Conservation (phyloP, 2,329 filamentous ascomycete species). For the Trichophyton mentagrophytes region DNA sequence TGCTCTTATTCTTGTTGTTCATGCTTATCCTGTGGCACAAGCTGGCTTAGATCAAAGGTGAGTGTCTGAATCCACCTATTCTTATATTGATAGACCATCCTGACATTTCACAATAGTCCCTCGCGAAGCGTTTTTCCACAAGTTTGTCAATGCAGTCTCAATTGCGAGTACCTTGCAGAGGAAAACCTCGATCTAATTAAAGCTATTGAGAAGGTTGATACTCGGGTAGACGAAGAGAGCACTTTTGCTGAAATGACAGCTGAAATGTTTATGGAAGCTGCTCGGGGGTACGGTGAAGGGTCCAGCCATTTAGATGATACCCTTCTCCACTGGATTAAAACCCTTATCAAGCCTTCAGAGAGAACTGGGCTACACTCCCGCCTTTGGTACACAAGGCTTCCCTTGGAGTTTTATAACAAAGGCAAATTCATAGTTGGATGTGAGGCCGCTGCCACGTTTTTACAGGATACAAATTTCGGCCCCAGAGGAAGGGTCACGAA, state of each 20-base stretch:
- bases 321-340: conserved; percentile 3
- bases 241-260: neutral
- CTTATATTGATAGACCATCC: neutral
- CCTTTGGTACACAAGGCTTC: conserved; percentile 5
- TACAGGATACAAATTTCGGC: neutral
- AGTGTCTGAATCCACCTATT: neutral
- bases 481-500: neutral
- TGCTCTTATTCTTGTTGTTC: conserved; percentile 5
- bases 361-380: conserved; percentile 1
- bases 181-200: neutral
- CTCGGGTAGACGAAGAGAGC: neutral
- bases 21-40: conserved; percentile 3
- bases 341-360: neutral
- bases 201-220: neutral
- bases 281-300: conserved; percentile 6
- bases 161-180: neutral
- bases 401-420: conserved; percentile 4
- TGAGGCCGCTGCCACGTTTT: conserved; percentile 3
- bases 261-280: conserved; percentile 6
- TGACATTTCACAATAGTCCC: neutral
- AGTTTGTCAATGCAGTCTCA: conserved; percentile 4
- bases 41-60: conserved; percentile 4
- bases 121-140: neutral
- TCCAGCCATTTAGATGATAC: neutral
- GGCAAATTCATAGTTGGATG: conserved; percentile 5